Evolutionary conservation across 2,329 filamentous ascomycete genomes (phyloP), one percentile per base, ranked within the genome.

Genomic region (Ascocoryne sarcoides): DNA sequence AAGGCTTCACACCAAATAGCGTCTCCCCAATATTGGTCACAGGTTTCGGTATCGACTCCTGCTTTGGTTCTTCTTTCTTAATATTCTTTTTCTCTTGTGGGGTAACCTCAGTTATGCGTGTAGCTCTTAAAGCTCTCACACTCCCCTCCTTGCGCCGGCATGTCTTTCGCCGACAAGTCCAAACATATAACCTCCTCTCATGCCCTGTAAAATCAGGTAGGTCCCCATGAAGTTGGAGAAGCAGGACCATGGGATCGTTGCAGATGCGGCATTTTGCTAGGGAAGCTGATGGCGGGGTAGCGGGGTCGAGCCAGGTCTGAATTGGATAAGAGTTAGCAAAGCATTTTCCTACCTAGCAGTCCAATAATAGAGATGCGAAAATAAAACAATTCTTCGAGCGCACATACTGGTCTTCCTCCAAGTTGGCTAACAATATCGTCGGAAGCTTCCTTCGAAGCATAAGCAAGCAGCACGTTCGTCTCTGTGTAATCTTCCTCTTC

Each of bases 191-290:
- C 46, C 90, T 77, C 51, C 92, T 74, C 56, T 95, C 87, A 62
- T 96, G 86, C 41, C 81, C 79, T 2, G 88, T 84, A 56, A 95
- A 95, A 40, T 90, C 83, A 10, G 88, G 89, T 3, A 96, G 72
- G 59, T 95, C 88, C 54, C 79, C 89, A 62, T 98, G 87, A 19
- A 98, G 74, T 62, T 98, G 88, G 34, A 98, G 74, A 3, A 98
- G 75, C 9, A 96, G 72, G 1, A 78, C 80, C 76, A 95, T 87
- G 38, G 86, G 65, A 38, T 79, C 75, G 51, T 87, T 84, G 75
- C 92, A 98, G 50, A 84, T 74, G 63, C 84, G 87, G 68, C 92
- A 98, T 63, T 80, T 82, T 16, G 84, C 87, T 8, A 94, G 72
- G 1, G 80, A 69, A 17, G 83, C 83, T 1, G 85, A 84, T 5